Base-by-base conservation (phyloP, 148 eudicot genomes). In the Polygonum maritimum region DNA sequence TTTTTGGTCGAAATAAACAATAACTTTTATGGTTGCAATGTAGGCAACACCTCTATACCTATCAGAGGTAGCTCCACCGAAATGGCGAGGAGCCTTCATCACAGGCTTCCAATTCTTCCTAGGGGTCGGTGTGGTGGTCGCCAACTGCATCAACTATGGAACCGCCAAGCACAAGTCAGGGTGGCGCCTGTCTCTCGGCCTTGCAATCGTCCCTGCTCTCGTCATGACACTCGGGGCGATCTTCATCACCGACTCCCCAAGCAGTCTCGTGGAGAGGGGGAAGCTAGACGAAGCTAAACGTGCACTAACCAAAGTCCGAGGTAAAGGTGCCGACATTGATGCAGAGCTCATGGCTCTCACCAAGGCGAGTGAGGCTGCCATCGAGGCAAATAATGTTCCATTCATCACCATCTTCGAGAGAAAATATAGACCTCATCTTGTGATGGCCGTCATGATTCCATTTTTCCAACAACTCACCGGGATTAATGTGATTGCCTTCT, bases 401-500 rank as follows among this genome's bases (percentile, higher is more conserved):
- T 86, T 78, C 21, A 44, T 21, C 60, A 77, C 76, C n/a, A 76
- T 88, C 36, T 71, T 86, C 14, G 79, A 80, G 69, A 75, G 79
- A 51, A 73, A 21, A 11, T 83, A 86, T 69, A 77, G 89, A 74
- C 88, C 91, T 15, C 91, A 84, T 57, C 77, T 86, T 22, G 82
- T 80, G 35, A 40, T 88, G 79, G 80, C 86, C 0, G 13, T 85
- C 13, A 31, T 78, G 2, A 83, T 86, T 5, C 82, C 83, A 0
- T 70, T 80, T 10, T 88, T 83, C 71, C 91, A 88, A 38, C 91
- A 88, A 75, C 44, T 88, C 48, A 83, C 91, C 4, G 91, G 91
- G 55, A 84, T 88, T 8, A 83, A 78, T 48, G 26, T 85, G 26
- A 74, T 88, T 26, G 88, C 89, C 2, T 88, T 88, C 69, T 86